Percentiles rank a stretch among this genome's conserved stretches.
These are phyloP conservation scores for Poteriospumella lacustris DNA, from an alignment of 108 stramenopile genomes.

Conservation along the genomic window DNA sequence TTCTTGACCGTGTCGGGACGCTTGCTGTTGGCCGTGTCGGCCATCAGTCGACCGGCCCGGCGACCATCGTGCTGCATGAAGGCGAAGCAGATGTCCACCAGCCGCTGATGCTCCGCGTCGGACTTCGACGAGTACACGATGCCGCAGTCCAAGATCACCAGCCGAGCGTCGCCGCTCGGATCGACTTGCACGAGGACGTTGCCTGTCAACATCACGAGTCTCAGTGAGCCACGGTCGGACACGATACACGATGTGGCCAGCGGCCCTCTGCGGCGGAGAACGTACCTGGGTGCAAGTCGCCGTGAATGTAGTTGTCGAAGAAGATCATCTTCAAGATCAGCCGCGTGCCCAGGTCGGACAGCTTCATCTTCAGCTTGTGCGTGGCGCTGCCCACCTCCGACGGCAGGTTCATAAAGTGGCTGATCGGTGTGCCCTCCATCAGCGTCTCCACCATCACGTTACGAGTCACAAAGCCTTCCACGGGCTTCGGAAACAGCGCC, in stretches of 20 bases:
- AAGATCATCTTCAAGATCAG: slow-evolving; percentile 85
- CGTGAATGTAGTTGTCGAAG: slow-evolving; percentile 63
- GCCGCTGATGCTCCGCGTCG: slow-evolving; percentile 67
- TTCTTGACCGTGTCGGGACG: slow-evolving; percentile 41
- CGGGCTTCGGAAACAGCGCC: slow-evolving; percentile 64
- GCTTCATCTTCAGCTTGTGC: slow-evolving; percentile 50
- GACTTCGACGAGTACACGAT: slow-evolving; percentile 51
- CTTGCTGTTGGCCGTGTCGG: slow-evolving; percentile 56
- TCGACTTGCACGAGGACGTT: slow-evolving; percentile 21
- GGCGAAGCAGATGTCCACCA: slow-evolving; percentile 72
- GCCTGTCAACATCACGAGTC: slow-evolving; percentile 49
- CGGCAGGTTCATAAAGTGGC: slow-evolving; percentile 49
- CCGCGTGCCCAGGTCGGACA: slow-evolving; percentile 65
- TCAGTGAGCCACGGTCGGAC: no score
- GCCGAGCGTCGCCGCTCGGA: slow-evolving; percentile 24
- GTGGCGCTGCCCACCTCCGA: slow-evolving; percentile 38
- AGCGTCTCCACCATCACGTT: slow-evolving; percentile 76
- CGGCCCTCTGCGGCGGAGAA: slow-evolving; percentile 32
- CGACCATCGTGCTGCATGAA: slow-evolving; percentile 71
- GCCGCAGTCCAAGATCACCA: slow-evolving; percentile 62
- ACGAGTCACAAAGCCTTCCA: slow-evolving; percentile 62
- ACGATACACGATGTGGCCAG: no score
- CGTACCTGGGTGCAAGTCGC: slow-evolving; percentile 73
- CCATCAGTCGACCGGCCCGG: slow-evolving; percentile 71
- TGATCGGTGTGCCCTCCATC: slow-evolving; percentile 69